A percentile compares a stretch with the other conserved stretches of the same genome.
phyloP scores from a whole-genome alignment of 1,284 basidiomycete genomes.

The Pseudozyma thailandica region DNA sequence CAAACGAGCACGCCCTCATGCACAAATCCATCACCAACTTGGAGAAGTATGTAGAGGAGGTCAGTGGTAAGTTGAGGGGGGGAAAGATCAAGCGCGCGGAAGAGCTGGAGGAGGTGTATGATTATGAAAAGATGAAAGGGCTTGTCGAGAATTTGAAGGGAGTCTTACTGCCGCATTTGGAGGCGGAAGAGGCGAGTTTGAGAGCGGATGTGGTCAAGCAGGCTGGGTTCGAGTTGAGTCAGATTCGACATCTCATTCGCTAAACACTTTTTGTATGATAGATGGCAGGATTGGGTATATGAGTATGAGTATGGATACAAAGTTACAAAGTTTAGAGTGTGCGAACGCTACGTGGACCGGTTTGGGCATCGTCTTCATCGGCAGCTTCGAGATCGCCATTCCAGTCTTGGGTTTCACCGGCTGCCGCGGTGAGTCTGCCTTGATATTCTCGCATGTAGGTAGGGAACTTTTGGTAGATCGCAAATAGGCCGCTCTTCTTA shows the following conservation, averaged over 20 bases:
- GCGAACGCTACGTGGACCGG: conserved; percentile 34
- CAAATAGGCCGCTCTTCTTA: conserved; percentile 36
- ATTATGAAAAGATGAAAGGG: conserved; percentile 25
- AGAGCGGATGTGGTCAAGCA: conserved; percentile 38
- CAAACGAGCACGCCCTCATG: conserved; percentile 51
- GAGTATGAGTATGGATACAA: not conserved
- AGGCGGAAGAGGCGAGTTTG: conserved; percentile 53
- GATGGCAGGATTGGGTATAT: not conserved
- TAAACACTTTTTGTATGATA: conserved; percentile 2
- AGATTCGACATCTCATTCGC: conserved; percentile 40
- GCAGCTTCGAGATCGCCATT: conserved; percentile 12
- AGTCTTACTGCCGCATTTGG: conserved; percentile 51
- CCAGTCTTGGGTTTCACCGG: not conserved
- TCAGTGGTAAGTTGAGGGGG: conserved; percentile 5
- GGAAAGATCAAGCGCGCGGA: conserved; percentile 23
- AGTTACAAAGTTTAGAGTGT: conserved; percentile 16
- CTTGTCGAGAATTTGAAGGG: conserved; percentile 25
- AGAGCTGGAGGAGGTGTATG: conserved; percentile 32
- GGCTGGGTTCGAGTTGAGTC: conserved; percentile 43
- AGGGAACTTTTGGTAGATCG: conserved; percentile 18
- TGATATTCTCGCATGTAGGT: conserved; percentile 32
- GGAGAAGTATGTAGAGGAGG: conserved; percentile 21
- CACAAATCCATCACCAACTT: conserved; percentile 31
- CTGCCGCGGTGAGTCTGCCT: not conserved
- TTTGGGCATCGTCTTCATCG: conserved; percentile 23